These are phyloP conservation scores for Hylodesmum podocarpum DNA, from an alignment of 306 rosid genomes.

Conservation along the genomic window DNA sequence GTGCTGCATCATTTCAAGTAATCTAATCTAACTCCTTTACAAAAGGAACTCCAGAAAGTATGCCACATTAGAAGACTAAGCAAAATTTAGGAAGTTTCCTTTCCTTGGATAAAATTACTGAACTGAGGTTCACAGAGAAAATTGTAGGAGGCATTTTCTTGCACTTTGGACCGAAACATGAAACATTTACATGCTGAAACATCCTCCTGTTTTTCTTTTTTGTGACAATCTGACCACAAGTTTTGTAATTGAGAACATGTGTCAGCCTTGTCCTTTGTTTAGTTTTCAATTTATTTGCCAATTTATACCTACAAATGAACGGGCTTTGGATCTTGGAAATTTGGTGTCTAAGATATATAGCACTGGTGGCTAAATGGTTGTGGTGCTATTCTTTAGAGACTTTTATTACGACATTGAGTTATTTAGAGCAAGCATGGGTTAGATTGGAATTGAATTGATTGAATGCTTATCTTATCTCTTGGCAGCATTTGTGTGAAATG, in stretches of 20 bases:
- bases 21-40: not conserved
- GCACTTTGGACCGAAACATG: not conserved
- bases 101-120: not conserved
- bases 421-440: slow-evolving; percentile 12
- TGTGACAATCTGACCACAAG: not conserved
- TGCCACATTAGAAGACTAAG: not conserved
- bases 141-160: not conserved
- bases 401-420: not conserved
- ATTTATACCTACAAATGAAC: not conserved
- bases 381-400: not conserved
- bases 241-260: not conserved
- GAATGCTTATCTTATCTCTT: not conserved
- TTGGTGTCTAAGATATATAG: not conserved
- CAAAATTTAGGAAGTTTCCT: not conserved
- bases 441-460: not conserved
- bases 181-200: not conserved
- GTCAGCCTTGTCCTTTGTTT: not conserved
- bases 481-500: not conserved
- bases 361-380: not conserved
- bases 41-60: slow-evolving; percentile 11
- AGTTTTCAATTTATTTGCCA: not conserved
- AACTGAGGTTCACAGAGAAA: not conserved
- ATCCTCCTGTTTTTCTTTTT: not conserved
- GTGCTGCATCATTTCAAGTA: slow-evolving; percentile 5
- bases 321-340: not conserved